Evolutionary conservation across 139 green algal genomes (phyloP).

Genomic region (Haematococcus sp.): DNA sequence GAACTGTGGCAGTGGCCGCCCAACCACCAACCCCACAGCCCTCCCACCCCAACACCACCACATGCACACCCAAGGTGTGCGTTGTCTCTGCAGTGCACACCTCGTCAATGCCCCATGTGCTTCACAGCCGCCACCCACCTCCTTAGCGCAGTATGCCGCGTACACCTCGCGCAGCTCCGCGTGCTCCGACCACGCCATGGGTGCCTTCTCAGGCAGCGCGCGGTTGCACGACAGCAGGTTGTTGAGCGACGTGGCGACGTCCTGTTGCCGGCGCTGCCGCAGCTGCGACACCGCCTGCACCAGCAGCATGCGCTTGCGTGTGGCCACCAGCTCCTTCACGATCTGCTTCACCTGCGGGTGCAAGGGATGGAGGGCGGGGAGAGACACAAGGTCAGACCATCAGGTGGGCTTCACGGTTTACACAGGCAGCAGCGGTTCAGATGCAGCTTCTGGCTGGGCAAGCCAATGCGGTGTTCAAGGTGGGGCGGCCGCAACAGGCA

Average conservation of each 20-base stretch:
- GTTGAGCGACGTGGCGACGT: slow-evolving; percentile 40
- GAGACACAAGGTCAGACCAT: too few relatives aligned
- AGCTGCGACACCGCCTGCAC: slow-evolving; percentile 71
- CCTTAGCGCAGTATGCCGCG: slow-evolving; percentile 57
- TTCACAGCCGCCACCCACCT: slow-evolving; percentile 1
- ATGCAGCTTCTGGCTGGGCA: too few relatives aligned
- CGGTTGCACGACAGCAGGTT: slow-evolving; percentile 45
- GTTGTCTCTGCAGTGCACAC: too few relatives aligned
- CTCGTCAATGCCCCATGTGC: not conserved
- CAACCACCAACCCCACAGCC: too few relatives aligned
- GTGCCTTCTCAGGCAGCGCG: slow-evolving; percentile 50
- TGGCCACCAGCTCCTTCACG: slow-evolving; percentile 55
- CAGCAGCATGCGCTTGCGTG: slow-evolving; percentile 73
- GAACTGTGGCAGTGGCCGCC: too few relatives aligned
- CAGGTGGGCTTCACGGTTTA: too few relatives aligned
- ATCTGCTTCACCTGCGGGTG: slow-evolving; percentile 45
- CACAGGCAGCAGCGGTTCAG: too few relatives aligned
- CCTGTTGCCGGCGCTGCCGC: slow-evolving; percentile 67
- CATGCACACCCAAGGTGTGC: too few relatives aligned
- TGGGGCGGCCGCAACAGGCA: too few relatives aligned
- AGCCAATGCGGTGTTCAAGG: too few relatives aligned
- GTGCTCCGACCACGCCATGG: slow-evolving; percentile 62
- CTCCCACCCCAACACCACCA: too few relatives aligned
- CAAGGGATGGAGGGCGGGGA: not conserved
- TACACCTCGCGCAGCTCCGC: slow-evolving; percentile 87